Evolutionary conservation across 2,329 filamentous ascomycete genomes (phyloP).

Genomic region (Chaetomiaceae sp.): DNA sequence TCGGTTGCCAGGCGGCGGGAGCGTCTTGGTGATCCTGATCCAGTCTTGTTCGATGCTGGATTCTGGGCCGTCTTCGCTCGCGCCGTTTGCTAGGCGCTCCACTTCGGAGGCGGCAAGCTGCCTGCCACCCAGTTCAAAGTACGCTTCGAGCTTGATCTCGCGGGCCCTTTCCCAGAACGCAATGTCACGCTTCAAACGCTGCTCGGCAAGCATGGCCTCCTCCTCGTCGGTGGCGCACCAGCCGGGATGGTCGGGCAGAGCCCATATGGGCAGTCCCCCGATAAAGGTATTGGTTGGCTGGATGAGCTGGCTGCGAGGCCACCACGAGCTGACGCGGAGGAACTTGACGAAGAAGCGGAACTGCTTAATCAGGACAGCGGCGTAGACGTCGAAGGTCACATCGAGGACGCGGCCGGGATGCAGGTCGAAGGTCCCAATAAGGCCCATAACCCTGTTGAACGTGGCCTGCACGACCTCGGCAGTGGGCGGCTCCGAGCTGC

Average conservation of each 20-base stretch:
- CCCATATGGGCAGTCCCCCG: conserved; percentile 78
- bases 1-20: conserved; percentile 80
- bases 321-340: conserved; percentile 90
- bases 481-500: conserved; percentile 67
- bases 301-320: conserved; percentile 64
- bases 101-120: conserved; percentile 58
- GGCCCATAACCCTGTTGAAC: conserved; percentile 85
- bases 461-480: conserved; percentile 75
- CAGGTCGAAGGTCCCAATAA: conserved; percentile 95
- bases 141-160: conserved; percentile 72
- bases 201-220: conserved; percentile 50
- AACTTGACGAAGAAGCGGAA: conserved; percentile 94
- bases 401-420: conserved; percentile 94
- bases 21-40: conserved; percentile 74
- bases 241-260: conserved; percentile 63
- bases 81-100: conserved; percentile 40
- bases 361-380: conserved; percentile 87
- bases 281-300: conserved; percentile 42
- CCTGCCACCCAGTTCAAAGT: conserved; percentile 80
- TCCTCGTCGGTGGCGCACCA: conserved; percentile 67
- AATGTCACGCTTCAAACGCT: conserved; percentile 63
- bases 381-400: conserved; percentile 91
- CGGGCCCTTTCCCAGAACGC: conserved; percentile 79
- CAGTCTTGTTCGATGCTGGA: conserved; percentile 62
- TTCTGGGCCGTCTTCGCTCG: conserved; percentile 43